Conservation (phyloP, 225 moss, liverwort and hornwort species). For the Pleurozium schreberi region DNA sequence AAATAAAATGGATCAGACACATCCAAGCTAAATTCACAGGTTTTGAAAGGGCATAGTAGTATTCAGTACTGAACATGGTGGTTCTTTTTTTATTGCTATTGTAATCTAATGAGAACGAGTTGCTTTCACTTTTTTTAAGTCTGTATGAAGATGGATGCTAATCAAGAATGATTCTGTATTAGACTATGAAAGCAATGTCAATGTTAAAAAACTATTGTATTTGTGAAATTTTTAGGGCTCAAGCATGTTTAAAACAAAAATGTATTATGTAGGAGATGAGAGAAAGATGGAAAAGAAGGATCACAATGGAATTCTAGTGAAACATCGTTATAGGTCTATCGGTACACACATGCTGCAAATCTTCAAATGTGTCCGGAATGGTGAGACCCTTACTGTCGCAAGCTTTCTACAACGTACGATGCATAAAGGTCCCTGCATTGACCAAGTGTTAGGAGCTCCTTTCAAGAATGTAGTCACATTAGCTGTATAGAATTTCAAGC, state of each 20-base stretch:
- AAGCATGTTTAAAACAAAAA: not conserved
- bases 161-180: not conserved
- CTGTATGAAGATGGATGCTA: not conserved
- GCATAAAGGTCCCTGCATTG: slow-evolving; percentile 72
- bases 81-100: not conserved
- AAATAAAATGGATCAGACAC: not conserved
- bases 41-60: not conserved
- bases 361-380: slow-evolving; percentile 4
- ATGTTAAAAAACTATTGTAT: no score
- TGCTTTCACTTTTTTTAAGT: not conserved
- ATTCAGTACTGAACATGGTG: no score
- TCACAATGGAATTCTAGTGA: not conserved
- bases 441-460: not conserved
- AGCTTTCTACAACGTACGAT: slow-evolving; percentile 75
- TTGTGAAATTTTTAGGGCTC: not conserved
- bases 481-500: not conserved
- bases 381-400: slow-evolving; percentile 48
- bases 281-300: not conserved
- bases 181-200: not conserved
- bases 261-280: not conserved
- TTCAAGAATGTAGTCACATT: not conserved
- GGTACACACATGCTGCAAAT: slow-evolving; percentile 5
- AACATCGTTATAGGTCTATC: not conserved
- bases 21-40: not conserved
- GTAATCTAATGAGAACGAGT: not conserved